Conservation (phyloP, 2,329 filamentous ascomycete genomes). For the Arthroderma sp. region DNA sequence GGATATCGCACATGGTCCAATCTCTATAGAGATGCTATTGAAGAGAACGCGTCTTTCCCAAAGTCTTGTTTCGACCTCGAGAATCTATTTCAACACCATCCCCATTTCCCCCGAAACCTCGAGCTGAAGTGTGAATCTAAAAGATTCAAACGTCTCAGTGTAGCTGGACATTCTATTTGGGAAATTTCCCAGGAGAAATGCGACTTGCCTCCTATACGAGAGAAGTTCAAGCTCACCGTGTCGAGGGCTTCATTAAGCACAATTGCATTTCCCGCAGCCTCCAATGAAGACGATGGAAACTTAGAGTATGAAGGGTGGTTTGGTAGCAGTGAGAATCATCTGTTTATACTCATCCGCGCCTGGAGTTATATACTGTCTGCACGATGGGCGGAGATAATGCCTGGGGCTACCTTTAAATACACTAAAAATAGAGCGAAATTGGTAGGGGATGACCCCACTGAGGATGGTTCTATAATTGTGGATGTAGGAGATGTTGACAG, state of each 20-base stretch:
- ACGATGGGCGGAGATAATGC: conserved; percentile 6
- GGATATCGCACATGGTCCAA: background rate
- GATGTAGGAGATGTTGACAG: conserved; percentile 6
- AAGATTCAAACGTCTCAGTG: background rate
- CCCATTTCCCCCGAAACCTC: background rate
- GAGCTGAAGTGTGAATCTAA: conserved; percentile 1
- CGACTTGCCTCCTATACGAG: conserved; percentile 2
- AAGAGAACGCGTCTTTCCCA: background rate
- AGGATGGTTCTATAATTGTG: conserved; percentile 1
- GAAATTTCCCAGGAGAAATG: conserved; percentile 1
- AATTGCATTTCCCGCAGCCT: background rate
- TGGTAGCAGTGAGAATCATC: conserved; percentile 4
- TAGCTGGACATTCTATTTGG: conserved; percentile 3
- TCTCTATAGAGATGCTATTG: background rate
- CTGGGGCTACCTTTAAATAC: conserved; percentile 2
- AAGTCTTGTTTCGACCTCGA: conserved; percentile 4
- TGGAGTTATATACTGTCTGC: conserved; percentile 8
- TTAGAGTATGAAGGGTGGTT: conserved; percentile 7
- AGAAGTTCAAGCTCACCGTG: conserved; percentile 3
- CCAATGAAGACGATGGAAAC: background rate
- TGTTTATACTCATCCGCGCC: conserved; percentile 8
- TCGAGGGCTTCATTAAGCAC: background rate
- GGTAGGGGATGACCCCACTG: background rate
- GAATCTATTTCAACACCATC: background rate
- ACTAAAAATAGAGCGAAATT: conserved; percentile 1